Percentiles rank a stretch among this genome's conserved stretches.
phyloP scores from a whole-genome alignment of 148 eudicot genomes.

The Fagopyrum esculentum region DNA sequence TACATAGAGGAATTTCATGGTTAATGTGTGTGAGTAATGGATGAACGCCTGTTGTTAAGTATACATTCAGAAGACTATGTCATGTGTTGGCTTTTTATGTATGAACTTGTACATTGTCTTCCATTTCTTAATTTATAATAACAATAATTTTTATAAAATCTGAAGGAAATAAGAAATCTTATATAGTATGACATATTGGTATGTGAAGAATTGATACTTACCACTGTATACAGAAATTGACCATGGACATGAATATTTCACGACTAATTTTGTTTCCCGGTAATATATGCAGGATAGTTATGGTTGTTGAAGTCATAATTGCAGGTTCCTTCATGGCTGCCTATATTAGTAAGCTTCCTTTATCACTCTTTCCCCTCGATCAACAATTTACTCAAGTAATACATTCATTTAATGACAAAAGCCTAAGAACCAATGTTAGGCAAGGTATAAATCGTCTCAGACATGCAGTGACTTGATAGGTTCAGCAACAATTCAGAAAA shows the following conservation, averaged over 20 bases:
- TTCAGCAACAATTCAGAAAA: background rate
- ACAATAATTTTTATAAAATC: background rate
- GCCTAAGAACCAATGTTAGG: background rate
- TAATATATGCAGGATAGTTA: slow-evolving; percentile 67
- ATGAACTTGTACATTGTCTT: background rate
- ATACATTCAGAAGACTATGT: background rate
- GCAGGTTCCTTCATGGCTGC: slow-evolving; percentile 81
- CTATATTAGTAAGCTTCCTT: slow-evolving; percentile 60
- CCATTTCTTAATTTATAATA: background rate
- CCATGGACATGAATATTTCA: background rate
- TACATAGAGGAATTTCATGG: background rate
- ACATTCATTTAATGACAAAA: background rate
- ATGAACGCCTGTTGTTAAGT: background rate
- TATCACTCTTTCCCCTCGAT: slow-evolving; percentile 7
- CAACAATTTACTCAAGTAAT: background rate
- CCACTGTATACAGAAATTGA: background rate
- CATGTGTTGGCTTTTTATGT: background rate
- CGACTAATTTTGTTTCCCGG: background rate
- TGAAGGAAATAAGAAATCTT: background rate
- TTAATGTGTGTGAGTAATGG: background rate
- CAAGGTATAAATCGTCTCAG: background rate
- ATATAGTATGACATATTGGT: background rate
- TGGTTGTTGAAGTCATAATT: slow-evolving; percentile 78
- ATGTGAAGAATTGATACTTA: background rate
- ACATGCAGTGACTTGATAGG: background rate